Base-by-base conservation (phyloP, 768 basidiomycete genomes). In the Brasilioporus rufonigricans region DNA sequence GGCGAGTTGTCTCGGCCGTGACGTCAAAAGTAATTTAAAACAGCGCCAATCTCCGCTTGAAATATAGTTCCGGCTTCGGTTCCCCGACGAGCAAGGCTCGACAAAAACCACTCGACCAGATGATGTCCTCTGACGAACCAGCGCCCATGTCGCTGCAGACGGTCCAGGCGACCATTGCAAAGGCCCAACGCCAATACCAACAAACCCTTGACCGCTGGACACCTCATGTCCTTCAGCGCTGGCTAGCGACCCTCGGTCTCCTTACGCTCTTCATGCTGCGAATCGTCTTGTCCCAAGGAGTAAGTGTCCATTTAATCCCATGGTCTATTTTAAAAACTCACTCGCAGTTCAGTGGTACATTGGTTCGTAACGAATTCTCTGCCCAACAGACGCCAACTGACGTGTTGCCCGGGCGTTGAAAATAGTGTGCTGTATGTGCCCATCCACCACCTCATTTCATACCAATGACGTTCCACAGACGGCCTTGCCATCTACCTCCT, bases 401-500 rank as follows among this genome's bases (percentile, higher is more conserved):
- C 41, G 6, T 41, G 7, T 13, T 26, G 0, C 23, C 10, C 14
- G 27, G 33, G 4, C 21, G 32, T 45, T 33, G 46, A n/a, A 45
- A 21, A 52, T 8, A 87, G 85, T 88, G 44, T 89, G 87, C 73
- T 89, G 87, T 89, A 67, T 61, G 89, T 81, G 1, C 29, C 29
- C 29, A 56, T 24, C 48, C n/a, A 13, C 19, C 12, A 1, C 27
- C 36, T 36, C n/a, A 44, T 45, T 38, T 44, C 49, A 33, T 35
- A 44, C 24, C 27, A 13, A 27, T 61, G 27, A 61, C 43, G 0
- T 40, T 48, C 9, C 61, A 14, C 56, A 90, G 89, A 96, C 68
- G 95, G 91, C 18, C 87, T 91, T 61, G 94, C 92, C 29, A 98
- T 97, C 62, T 98, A 98, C 74, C 84, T 96, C 58, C 81, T 98